Evolutionary conservation across 257 asterid species (phyloP), one percentile per base, ranked within the genome.

Genomic region (Salvia rosmarinus): DNA sequence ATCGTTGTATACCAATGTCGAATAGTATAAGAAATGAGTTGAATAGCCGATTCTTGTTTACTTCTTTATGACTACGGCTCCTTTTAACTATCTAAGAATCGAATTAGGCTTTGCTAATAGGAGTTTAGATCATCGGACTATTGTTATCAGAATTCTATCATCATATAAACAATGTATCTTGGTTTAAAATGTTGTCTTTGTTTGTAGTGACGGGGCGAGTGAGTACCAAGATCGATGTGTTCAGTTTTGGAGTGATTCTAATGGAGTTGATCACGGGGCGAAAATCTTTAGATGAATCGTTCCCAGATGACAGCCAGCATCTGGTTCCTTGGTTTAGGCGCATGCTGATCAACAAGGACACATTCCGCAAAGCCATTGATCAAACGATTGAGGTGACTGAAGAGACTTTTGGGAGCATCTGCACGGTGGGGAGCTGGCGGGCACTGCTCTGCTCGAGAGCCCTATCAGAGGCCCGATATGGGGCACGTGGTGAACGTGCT

Each of bases 381-480:
- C 96, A 95, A 0, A 30, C 83, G 1, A 64, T 93, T 4, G 87
- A 87, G 2, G 83, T 78, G 0, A 72, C 80, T 2, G 91, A 82
- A 39, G 96, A 87, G 75, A 87, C 83, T 4, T 85, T 82, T 5
- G 77, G 90, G 1, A 90, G 97, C 62, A 19, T 88, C 61, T 72
- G 20, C 73, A 93, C 85, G 0, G 88, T 90, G 4, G 84, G n/a
- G 96, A 90, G 85, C 84, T 88, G 68, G 97, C 94, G 0, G 95
- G 97, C 96, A 90, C 80, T 92, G 96, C 86, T 72, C 88, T 0
- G 95, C 90, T 0, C 54, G 96, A 64, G 97, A 86, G 44, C 97
- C 98, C 17, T 52, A 84, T 64, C 97, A 90, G 50, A 79, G 98
- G 74, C 98, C 95, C 0, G 96, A 88, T 68, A 88, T 92, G 98